Conservation (phyloP, 1,284 basidiomycete genomes). For the Papiliotrema laurentii region DNA sequence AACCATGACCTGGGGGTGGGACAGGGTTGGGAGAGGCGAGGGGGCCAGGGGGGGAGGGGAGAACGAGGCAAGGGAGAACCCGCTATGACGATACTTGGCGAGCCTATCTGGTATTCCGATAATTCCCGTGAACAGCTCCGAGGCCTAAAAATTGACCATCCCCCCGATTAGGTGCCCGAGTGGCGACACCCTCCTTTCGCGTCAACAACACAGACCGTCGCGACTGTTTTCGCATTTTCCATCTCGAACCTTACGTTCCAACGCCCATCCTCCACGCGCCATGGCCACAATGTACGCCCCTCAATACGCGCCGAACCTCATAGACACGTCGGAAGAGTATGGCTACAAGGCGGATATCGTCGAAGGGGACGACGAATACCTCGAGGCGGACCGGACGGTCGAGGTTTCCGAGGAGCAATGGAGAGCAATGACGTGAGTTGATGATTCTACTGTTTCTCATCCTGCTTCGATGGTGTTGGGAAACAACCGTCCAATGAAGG, state of each 20-base stretch:
- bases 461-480: too few species aligned
- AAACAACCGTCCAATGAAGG: too few species aligned
- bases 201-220: slow-evolving; percentile 3
- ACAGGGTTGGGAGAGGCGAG: too few species aligned
- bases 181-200: not conserved
- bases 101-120: too few species aligned
- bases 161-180: not conserved
- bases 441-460: not conserved
- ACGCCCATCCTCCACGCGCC: not conserved
- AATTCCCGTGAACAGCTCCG: too few species aligned
- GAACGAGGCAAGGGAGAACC: not conserved
- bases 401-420: slow-evolving; percentile 21
- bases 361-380: slow-evolving; percentile 7
- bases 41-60: too few species aligned
- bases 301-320: not conserved
- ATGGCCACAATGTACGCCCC: slow-evolving; percentile 6
- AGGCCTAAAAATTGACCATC: not conserved
- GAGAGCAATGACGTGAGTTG: slow-evolving; percentile 21
- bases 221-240: slow-evolving; percentile 14
- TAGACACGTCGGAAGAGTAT: too few species aligned
- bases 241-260: too few species aligned
- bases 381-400: slow-evolving; percentile 12
- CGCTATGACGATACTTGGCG: not conserved
- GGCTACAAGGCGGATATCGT: not conserved
- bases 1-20: too few species aligned